Evolutionary conservation across 805 yeast species (phyloP), one percentile per base, ranked within the genome.

Genomic region (Zygotorulaspora florentina): DNA sequence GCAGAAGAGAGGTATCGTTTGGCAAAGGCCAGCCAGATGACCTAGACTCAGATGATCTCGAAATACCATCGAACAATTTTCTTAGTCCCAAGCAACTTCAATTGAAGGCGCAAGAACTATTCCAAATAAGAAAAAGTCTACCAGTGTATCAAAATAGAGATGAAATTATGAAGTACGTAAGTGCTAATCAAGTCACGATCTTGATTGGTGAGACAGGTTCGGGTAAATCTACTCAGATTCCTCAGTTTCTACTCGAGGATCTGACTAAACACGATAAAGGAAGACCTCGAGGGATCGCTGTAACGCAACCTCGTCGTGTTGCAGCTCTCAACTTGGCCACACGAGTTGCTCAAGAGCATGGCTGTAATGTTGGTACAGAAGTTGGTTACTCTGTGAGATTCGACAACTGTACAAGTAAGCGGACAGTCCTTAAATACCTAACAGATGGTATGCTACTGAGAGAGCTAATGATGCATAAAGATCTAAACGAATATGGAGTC

Each of bases 371-470:
- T 8, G 98, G 99, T 17, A 77, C 75, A 28, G 83, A 78, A 42
- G 96, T 91, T 27, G 99, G 99, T 52, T 91, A 87, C 68, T 83
- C 95, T 43, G 98, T 91, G 35, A 77, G 99, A 62, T 93, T 91
- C 63, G 88, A 90, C 56, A 87, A 89, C 61, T 69, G 75, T 46
- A 75, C 85, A 5, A 62, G 76, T 25, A 64, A 73, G 4, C 68
- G 64, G 40, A 91, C 99, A 0, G 77, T 77, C 55, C 67, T 93
- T 54, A 87, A 88, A 61, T 93, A 88, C 61, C 70, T 91, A 38
- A 93, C 99, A 0, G 99, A 93, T 70, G 99, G 99, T 81, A 91
- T 93, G 98, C 75, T 93, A 16, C 68, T 93, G 45, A 77, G 99
- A 62, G 98, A 93, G 64, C 66, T 90, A 52, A 85, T 91, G 93